phyloP scores from a whole-genome alignment of 805 yeast species.

The Saturnispora ahearnii region DNA sequence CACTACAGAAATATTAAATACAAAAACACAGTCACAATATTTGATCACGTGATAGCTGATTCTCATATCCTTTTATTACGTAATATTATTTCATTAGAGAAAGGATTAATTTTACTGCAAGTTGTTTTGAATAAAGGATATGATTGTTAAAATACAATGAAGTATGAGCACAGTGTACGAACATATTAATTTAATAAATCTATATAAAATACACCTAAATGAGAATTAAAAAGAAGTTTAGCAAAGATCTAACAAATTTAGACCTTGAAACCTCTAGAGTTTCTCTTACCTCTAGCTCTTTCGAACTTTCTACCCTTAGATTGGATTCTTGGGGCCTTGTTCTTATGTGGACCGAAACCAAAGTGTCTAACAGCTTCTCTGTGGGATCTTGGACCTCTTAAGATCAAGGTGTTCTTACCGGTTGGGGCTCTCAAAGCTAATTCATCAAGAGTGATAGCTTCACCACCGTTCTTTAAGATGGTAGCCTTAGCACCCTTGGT shows the following conservation, averaged over 20 bases:
- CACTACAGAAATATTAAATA: neutral
- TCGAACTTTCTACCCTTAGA: conserved; percentile 99
- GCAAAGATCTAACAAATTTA: conserved; percentile 35
- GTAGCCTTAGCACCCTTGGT: conserved; percentile 98
- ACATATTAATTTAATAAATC: conserved; percentile 1
- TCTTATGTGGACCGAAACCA: conserved; percentile 99
- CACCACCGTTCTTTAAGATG: conserved; percentile 98
- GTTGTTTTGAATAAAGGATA: too few relatives aligned
- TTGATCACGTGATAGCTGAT: neutral
- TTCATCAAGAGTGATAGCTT: conserved; percentile 98
- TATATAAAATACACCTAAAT: conserved; percentile 5
- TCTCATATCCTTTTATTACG: neutral
- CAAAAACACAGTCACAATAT: neutral
- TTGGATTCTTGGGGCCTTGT: conserved; percentile 96
- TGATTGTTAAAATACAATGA: neutral
- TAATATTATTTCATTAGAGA: neutral
- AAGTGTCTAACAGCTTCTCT: conserved; percentile 99
- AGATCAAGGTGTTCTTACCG: conserved; percentile 96
- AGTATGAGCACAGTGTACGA: neutral
- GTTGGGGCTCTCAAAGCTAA: conserved; percentile 98
- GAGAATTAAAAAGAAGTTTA: conserved; percentile 4
- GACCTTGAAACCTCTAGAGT: conserved; percentile 99
- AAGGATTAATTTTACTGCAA: neutral
- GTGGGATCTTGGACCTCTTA: conserved; percentile 98
- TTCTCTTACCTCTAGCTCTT: conserved; percentile 99